Conservation (phyloP, 352 stramenopile species). For the Bremia lactucae region DNA sequence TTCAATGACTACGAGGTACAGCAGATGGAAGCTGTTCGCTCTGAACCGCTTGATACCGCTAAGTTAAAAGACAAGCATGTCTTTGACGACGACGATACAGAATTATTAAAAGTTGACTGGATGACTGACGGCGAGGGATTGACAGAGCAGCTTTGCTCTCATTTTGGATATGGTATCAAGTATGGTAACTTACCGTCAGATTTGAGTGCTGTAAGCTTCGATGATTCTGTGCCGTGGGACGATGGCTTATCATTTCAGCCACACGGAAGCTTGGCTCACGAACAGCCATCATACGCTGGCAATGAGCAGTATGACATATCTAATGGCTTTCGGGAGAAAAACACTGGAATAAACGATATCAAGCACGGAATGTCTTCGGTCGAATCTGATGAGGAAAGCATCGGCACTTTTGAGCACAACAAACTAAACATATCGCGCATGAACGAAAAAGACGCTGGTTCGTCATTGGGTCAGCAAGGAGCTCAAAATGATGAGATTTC, state of each 20-base stretch:
- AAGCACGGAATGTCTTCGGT: conserved; percentile 2
- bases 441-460: conserved; percentile 22
- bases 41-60: conserved; percentile 12
- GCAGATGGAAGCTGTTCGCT: conserved; percentile 2
- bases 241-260: conserved; percentile 36
- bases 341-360: background rate
- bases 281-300: background rate
- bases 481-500: conserved; percentile 20
- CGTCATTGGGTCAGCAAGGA: conserved; percentile 47
- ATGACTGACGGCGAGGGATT: conserved; percentile 3
- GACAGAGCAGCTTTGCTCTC: conserved; percentile 9
- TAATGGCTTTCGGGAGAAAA: background rate
- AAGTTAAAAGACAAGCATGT: conserved; percentile 32
- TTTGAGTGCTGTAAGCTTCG: conserved; percentile 63
- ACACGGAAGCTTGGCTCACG: conserved; percentile 8
- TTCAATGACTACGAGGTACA: conserved; percentile 16
- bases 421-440: background rate
- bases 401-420: background rate
- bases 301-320: conserved; percentile 2
- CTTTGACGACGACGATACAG: conserved; percentile 24
- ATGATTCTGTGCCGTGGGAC: conserved; percentile 72
- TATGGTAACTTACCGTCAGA: conserved; percentile 30
- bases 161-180: conserved; percentile 14
- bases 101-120: conserved; percentile 12
- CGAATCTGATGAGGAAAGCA: conserved; percentile 1